Conservation (phyloP, 208 protist genomes). For the Phytomonas serpens region DNA sequence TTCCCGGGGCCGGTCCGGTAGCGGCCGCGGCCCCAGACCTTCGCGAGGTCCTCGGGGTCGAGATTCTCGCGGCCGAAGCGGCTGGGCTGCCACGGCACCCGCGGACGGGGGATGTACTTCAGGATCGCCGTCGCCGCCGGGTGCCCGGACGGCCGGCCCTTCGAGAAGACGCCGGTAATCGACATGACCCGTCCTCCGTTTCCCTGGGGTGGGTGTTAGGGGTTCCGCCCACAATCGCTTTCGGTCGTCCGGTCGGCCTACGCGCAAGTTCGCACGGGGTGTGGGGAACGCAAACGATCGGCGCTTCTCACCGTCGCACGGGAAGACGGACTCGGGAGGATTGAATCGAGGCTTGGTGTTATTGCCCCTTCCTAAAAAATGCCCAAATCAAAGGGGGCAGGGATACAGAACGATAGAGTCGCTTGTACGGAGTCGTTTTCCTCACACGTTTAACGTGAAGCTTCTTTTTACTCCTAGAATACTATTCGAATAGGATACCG, state of each 20-base stretch:
- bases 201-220: neutral
- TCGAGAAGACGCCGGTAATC: conserved; percentile 68
- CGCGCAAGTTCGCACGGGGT: neutral
- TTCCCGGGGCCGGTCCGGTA: conserved; percentile 73
- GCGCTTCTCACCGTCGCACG: too few species aligned
- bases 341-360: too few species aligned
- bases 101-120: conserved; percentile 78
- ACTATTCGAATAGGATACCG: neutral
- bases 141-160: conserved; percentile 54
- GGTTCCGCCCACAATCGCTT: too few species aligned
- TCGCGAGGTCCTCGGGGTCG: conserved; percentile 51
- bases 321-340: too few species aligned
- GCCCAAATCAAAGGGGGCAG: neutral
- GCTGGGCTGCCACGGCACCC: conserved; percentile 84
- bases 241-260: neutral
- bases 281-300: neutral
- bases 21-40: conserved; percentile 66
- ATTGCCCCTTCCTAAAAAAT: neutral
- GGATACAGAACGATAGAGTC: neutral
- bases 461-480: neutral
- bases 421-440: neutral
- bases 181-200: conserved; percentile 34
- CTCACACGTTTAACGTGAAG: neutral
- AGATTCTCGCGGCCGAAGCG: conserved; percentile 83
- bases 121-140: conserved; percentile 53